Evolutionary conservation across 371 early-diverging fungal species (phyloP).

Genomic region (Mortierella sp.): DNA sequence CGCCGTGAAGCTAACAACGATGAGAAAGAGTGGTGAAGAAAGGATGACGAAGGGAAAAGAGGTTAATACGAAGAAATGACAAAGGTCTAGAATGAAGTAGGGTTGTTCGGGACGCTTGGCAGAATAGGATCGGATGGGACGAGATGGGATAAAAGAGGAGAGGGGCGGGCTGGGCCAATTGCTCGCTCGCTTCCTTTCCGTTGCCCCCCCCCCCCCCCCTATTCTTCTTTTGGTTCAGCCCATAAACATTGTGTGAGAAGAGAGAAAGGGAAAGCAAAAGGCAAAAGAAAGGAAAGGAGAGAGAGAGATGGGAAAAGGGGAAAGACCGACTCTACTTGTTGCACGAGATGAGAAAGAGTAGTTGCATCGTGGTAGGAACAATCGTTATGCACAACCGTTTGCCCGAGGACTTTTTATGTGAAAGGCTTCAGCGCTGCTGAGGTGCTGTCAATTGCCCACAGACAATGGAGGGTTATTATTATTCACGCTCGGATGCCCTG

Average conservation of each 20-base stretch:
- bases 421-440: not conserved
- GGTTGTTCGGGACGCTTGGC: not conserved
- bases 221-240: not conserved
- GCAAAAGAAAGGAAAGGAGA: not conserved
- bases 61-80: not conserved
- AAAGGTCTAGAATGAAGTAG: not conserved
- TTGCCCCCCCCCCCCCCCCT: not conserved
- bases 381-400: not conserved
- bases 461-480: not conserved
- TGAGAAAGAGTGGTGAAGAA: not conserved
- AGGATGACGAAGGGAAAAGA: not conserved
- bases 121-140: slow-evolving; percentile 1
- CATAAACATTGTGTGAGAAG: not conserved
- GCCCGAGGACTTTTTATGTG: not conserved
- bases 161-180: too few relatives aligned
- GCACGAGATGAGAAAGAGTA: not conserved
- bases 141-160: not conserved
- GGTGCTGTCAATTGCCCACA: not conserved
- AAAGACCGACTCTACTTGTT: not conserved
- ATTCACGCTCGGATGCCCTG: slow-evolving; percentile 3
- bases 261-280: not conserved
- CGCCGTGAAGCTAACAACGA: not conserved
- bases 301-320: not conserved
- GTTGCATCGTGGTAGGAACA: not conserved
- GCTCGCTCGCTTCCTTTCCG: not conserved